Evolutionary conservation across 495 filamentous ascomycete species (phyloP), one percentile per base, ranked within the genome.

Genomic region (Podospora tetraspora): DNA sequence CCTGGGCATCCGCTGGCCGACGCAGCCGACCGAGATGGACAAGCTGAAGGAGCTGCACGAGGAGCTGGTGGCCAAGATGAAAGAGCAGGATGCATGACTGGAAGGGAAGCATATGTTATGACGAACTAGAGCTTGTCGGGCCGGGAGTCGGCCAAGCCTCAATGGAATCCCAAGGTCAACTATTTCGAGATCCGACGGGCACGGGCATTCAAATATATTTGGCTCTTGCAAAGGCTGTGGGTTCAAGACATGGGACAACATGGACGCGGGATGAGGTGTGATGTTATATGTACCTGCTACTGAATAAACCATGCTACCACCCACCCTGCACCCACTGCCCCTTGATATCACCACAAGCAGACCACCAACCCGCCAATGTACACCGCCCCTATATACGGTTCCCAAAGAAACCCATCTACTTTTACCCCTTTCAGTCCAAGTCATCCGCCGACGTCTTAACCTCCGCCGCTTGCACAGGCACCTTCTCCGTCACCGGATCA

Each of bases 51-150:
- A 84, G 68, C 81, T 95, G 70, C 81, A 82, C 68, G 92, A 93
- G 78, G 90, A 94, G 65, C 80, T 99, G 72, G 96, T 94, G 87
- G 74, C 88, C 24, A 97, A 93, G 86, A 92, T 99, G 83, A 97
- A 85, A 87, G 34, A 43, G 34, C 13, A 6, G 27, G 1, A 6
- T 22, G 10, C 13, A 16, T 43, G 34, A 43, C 23, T 37, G 3
- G 3, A 9, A 21, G 60, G 9, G 60, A 43, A 62, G 60, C 27
- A 61, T 7, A 30, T 8, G 7, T 27, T 27, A 7, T 13, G 27
- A 2, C 6, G 60, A 32, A 1, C 16, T 0, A n/a, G 19, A 8
- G 5, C 5, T 8, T 19, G 43, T 52, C 2, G 43, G 7, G 37
- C 5, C 5, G 5, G 16, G 19, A 8, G n/a, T 52, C 1, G 43